Conservation (phyloP, 495 filamentous ascomycete species). For the Glarea lozoyensis region DNA sequence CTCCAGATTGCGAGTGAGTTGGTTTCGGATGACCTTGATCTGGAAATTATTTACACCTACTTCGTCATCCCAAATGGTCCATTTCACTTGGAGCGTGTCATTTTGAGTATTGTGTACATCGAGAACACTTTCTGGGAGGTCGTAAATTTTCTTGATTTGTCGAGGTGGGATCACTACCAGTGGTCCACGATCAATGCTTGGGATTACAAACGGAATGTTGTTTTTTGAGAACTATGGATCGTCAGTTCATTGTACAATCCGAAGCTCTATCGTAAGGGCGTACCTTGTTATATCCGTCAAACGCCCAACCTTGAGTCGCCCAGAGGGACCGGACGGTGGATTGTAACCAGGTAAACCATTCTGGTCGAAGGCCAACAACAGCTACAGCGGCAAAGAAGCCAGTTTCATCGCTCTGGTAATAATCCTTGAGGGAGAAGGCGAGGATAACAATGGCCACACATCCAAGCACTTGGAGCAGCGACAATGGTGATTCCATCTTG, state of each 20-base stretch:
- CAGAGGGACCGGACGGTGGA: background rate
- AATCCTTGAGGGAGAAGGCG: no score
- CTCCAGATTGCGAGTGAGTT: constrained; percentile 5
- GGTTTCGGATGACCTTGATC: constrained; percentile 4
- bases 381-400: no score
- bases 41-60: constrained; percentile 5
- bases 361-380: background rate
- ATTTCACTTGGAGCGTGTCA: constrained; percentile 5
- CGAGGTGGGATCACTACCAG: constrained; percentile 3
- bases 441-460: no score
- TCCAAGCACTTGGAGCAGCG: no score
- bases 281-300: background rate
- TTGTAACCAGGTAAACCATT: background rate
- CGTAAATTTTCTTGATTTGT: constrained; percentile 7
- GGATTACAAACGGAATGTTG: constrained; percentile 3
- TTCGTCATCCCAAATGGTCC: constrained; percentile 3
- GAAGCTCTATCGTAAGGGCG: background rate
- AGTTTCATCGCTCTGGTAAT: no score
- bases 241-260: background rate
- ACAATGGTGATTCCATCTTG: no score
- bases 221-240: background rate
- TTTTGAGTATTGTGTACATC: constrained; percentile 10
- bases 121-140: constrained; percentile 8
- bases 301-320: background rate
- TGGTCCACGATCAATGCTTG: constrained; percentile 4